Evolutionary conservation across 163 green algal genomes (phyloP), one percentile per base, ranked within the genome.

Genomic region (Scenedesmus sp.): DNA sequence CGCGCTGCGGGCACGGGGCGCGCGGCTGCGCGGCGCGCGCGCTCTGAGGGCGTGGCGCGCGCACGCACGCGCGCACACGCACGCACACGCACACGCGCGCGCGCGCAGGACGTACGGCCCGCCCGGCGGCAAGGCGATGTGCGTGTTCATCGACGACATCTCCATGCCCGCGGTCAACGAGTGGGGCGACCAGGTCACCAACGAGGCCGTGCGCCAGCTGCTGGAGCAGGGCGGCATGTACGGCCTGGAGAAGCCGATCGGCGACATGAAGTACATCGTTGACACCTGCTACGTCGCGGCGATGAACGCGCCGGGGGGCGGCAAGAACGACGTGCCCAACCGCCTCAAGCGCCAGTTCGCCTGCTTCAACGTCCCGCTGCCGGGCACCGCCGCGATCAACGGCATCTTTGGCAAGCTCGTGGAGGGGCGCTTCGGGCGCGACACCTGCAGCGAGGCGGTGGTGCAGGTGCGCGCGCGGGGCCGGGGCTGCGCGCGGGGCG

Each of bases 101-200:
- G 89, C 20, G 10, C 36, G 42, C 31, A 89, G 95, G 76, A 98
- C 91, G 1, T 98, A 91, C 76, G 95, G 95, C 13, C 95, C 95
- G 18, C 91, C 94, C 34, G 87, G 88, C 34, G 95, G 94, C 76
- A 95, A 94, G 83, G 83, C 83, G 50, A 94, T 98, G 90, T 91
- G 85, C 50, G 74, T 98, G 36, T 97, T 98, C 63, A 79, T 98
- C 1, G 95, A 98, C 65, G 95, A 98, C 87, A 89, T 98, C 60
- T 92, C 80, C 71, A 98, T 98, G 95, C 95, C 95, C 14, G 79
- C 80, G 47, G 88, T 97, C 87, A 98, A 98, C 80, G 89, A 97
- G 71, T 98, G 95, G 95, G 93, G 93, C 15, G 95, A 98, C 82
- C 94, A 98, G 91, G 89, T 97, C 36, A 98, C 95, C 76, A 98